These are phyloP conservation scores for Penicillium sclerotigenum DNA, from an alignment of 2,329 filamentous ascomycete species.

Conservation along the genomic window DNA sequence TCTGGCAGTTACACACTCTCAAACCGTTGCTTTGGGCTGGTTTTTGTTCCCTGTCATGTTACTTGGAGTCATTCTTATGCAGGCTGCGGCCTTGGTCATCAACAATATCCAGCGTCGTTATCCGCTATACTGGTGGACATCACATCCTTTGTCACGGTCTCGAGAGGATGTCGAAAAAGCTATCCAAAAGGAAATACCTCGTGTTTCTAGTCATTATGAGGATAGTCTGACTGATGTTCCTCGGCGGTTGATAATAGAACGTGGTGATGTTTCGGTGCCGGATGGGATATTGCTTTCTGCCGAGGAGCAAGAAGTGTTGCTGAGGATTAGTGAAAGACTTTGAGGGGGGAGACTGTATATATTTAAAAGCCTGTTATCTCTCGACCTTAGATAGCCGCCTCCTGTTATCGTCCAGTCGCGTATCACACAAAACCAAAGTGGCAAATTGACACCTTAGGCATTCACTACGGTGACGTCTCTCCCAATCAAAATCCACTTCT, in stretches of 20 bases:
- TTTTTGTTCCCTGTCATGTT: conserved; percentile 62
- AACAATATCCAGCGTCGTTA: conserved; percentile 68
- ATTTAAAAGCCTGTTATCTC: neutral
- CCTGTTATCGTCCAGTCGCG: conserved; percentile 4
- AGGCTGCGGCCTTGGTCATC: conserved; percentile 59
- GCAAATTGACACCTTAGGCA: conserved; percentile 7
- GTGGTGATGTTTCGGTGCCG: conserved; percentile 32
- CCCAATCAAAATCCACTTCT: conserved; percentile 4
- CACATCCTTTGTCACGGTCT: conserved; percentile 26
- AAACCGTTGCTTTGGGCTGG: conserved; percentile 59
- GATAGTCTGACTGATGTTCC: conserved; percentile 23
- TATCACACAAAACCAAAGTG: conserved; percentile 3
- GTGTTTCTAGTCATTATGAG: conserved; percentile 21
- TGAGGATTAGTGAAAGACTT: conserved; percentile 35
- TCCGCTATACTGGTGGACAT: conserved; percentile 65
- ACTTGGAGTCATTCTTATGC: conserved; percentile 60
- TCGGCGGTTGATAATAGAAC: conserved; percentile 30
- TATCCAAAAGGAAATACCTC: conserved; percentile 16
- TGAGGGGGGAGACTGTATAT: conserved; percentile 8
- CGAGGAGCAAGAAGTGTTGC: conserved; percentile 33
- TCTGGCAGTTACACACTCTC: conserved; percentile 58
- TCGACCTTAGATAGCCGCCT: neutral
- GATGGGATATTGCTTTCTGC: conserved; percentile 34
- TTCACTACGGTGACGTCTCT: conserved; percentile 8
- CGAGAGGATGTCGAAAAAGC: conserved; percentile 21